Conservation (phyloP, 257 asterid species). For the Jacaranda copaia region DNA sequence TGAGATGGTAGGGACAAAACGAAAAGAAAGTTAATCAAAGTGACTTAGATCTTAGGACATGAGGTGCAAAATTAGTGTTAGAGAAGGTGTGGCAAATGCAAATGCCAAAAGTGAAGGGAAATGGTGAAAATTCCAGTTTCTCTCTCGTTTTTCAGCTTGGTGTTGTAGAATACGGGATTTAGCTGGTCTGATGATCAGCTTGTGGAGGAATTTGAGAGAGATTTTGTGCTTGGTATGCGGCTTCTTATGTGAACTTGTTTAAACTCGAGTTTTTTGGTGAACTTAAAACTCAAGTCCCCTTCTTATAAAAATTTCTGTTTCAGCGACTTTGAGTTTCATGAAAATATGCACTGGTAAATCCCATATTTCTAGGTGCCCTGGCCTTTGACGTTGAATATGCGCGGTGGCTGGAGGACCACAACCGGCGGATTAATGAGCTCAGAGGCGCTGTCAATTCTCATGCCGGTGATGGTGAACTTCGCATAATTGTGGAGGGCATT, state of each 20-base stretch:
- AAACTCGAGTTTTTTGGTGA: neutral
- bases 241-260: neutral
- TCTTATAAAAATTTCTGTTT: neutral
- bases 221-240: slow-evolving; percentile 10
- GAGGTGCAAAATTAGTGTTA: no score
- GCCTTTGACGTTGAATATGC: slow-evolving; percentile 90
- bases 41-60: no score
- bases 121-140: no score
- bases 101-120: no score
- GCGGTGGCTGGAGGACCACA: slow-evolving; percentile 90
- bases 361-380: slow-evolving; percentile 67
- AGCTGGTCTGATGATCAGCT: no score
- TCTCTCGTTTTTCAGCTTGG: no score
- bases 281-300: neutral
- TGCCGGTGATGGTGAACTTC: slow-evolving; percentile 93
- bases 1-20: no score
- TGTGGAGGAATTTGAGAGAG: no score
- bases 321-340: slow-evolving; percentile 31
- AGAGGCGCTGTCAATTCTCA: slow-evolving; percentile 91
- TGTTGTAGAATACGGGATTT: no score
- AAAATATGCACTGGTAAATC: slow-evolving; percentile 27
- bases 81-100: no score
- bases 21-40: no score
- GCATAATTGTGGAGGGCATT: slow-evolving; percentile 80
- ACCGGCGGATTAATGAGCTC: slow-evolving; percentile 72